phyloP scores from a whole-genome alignment of 441 rosid genomes.

The Arabidopsis lyrata region DNA sequence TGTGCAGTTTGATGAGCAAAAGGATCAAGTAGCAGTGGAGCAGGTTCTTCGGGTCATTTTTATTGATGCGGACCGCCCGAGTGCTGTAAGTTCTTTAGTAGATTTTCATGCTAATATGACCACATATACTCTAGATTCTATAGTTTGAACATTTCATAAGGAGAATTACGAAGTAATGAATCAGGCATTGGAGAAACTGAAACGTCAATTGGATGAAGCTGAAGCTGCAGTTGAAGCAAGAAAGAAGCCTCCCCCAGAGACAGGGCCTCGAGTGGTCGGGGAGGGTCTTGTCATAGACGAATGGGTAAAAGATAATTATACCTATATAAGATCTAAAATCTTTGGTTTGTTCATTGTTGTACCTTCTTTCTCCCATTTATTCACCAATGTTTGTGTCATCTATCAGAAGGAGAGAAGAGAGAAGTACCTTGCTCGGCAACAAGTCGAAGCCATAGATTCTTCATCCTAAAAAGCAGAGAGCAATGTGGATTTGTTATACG shows the following conservation, averaged over 20 bases:
- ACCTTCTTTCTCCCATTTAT: background rate
- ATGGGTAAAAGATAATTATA: conserved; percentile 57
- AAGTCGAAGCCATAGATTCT: conserved; percentile 57
- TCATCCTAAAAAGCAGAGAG: conserved; percentile 43
- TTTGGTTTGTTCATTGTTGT: background rate
- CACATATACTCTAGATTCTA: background rate
- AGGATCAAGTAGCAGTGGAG: conserved; percentile 67
- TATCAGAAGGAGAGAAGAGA: conserved; percentile 81
- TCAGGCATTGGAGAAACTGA: conserved; percentile 73
- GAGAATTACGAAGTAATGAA: background rate
- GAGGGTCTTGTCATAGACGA: conserved; percentile 81
- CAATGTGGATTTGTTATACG: background rate
- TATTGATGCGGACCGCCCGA: conserved; percentile 56
- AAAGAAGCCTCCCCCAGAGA: conserved; percentile 68
- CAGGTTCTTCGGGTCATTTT: conserved; percentile 67
- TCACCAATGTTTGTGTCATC: conserved; percentile 12
- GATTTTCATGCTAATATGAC: background rate
- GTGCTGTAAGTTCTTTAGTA: conserved; percentile 56
- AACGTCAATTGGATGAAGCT: conserved; percentile 70
- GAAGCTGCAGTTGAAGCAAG: conserved; percentile 75
- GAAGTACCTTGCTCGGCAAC: conserved; percentile 77
- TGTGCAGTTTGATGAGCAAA: conserved; percentile 72
- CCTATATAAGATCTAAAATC: background rate
- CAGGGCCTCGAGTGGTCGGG: conserved; percentile 65
- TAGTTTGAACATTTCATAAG: conserved; percentile 10